Base-by-base conservation (phyloP, 768 basidiomycete species). In the Podaxis sp. region DNA sequence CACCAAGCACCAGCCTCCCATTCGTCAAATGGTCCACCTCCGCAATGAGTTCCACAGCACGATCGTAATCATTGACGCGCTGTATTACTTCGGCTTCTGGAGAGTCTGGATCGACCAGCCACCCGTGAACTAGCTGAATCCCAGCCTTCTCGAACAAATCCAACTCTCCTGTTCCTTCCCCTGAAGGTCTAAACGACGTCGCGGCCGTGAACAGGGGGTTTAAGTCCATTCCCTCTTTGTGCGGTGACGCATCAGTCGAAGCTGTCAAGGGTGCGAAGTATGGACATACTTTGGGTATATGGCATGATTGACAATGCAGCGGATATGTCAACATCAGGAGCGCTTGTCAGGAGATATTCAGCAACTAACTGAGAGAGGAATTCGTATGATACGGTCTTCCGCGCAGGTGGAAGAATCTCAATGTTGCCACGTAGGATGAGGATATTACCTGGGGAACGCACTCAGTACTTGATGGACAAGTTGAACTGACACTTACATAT, bases 401-500 rank as follows among this genome's bases (percentile, higher is more conserved):
- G 88, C 53, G 84, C 79, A 22, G 72, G 79, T 0, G 93, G 92
- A 38, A 82, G 80, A 65, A 97, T 87, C 57, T 83, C 74, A 65
- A 96, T 92, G 67, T 90, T 82, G 56, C 87, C 89, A n/a, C 94
- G 85, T 2, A 97, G 79, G 64, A 96, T 87, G 33, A 96, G 83
- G 56, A 95, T 92, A 71, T 97, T 97, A 76, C 92, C 92, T 91
- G 70, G 19, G 44, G 5, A 56, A 28, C 57, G 40, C 30, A 33
- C 51, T 56, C 56, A 67, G 59, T 30, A 54, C 66, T 28, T 33
- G 26, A 26, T 17, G 19, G 39, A 42, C 48, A 17, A 24, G 15
- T 38, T 28, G n/a, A 15, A 30, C 17, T 53, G 22, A 24, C 54
- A 72, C 83, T 68, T 69, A 92, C 92, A 95, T 63, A 95, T 90